Conservation (phyloP, 208 protist species). For the Leishmania aethiopica region DNA sequence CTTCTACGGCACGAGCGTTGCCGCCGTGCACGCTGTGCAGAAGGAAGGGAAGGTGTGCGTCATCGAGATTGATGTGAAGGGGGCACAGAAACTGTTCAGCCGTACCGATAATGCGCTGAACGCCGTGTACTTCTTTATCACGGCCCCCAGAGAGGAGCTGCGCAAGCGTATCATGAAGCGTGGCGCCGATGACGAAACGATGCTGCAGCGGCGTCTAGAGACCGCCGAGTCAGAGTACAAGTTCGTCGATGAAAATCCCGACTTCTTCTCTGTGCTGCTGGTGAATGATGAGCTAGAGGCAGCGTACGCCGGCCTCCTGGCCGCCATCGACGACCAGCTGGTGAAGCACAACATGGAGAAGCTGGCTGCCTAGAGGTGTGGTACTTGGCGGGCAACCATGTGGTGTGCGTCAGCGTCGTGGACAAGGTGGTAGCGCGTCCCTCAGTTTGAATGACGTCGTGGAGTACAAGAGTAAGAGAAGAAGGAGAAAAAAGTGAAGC, state of each 20-base stretch:
- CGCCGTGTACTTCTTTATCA: constrained; percentile 79
- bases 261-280: constrained; percentile 75
- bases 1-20: constrained; percentile 94
- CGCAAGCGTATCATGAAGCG: constrained; percentile 75
- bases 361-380: constrained; percentile 20
- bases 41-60: constrained; percentile 78
- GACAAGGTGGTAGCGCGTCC: background rate
- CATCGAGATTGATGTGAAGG: constrained; percentile 94
- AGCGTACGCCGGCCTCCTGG: constrained; percentile 62
- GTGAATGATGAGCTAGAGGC: constrained; percentile 79
- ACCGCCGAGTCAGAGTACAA: constrained; percentile 78
- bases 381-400: background rate
- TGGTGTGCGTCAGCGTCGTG: background rate
- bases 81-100: constrained; percentile 68
- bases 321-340: constrained; percentile 58
- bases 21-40: constrained; percentile 76
- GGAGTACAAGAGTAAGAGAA: background rate
- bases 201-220: constrained; percentile 68
- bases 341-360: constrained; percentile 56
- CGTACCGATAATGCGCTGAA: constrained; percentile 43
- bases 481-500: background rate
- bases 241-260: constrained; percentile 67
- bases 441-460: background rate
- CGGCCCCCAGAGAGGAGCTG: constrained; percentile 77
- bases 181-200: constrained; percentile 78